These are phyloP conservation scores for Evernia prunastri DNA, from an alignment of 495 filamentous ascomycete genomes.

Conservation along the genomic window DNA sequence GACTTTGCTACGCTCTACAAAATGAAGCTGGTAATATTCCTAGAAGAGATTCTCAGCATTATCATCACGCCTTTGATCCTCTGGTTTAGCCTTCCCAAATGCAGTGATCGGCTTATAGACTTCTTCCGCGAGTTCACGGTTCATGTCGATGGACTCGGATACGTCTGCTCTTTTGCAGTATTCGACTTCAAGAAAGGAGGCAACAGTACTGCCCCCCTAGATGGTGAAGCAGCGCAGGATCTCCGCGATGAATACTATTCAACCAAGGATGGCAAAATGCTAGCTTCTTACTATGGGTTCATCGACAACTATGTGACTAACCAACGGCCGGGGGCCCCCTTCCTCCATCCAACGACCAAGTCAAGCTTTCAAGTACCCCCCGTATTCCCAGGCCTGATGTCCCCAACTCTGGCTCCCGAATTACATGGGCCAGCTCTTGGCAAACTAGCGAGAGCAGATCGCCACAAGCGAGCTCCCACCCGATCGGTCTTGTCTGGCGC, in stretches of 20 bases:
- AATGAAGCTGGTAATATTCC: constrained; percentile 80
- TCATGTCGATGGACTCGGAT: constrained; percentile 91
- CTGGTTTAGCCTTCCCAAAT: constrained; percentile 79
- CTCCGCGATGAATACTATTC: constrained; percentile 87
- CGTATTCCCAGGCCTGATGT: constrained; percentile 62
- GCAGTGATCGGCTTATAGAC: constrained; percentile 87
- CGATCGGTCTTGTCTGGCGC: constrained; percentile 16
- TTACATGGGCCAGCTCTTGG: constrained; percentile 33
- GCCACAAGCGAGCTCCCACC: constrained; percentile 31
- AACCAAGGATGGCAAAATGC: constrained; percentile 95
- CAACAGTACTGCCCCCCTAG: constrained; percentile 44
- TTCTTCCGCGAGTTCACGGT: constrained; percentile 98
- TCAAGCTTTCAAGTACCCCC: constrained; percentile 71
- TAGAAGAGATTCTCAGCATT: constrained; percentile 88
- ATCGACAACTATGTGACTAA: constrained; percentile 79
- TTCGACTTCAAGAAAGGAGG: constrained; percentile 89
- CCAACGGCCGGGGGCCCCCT: constrained; percentile 48
- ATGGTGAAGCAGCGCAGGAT: constrained; percentile 45
- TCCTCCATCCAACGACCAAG: constrained; percentile 42
- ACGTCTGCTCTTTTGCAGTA: constrained; percentile 95
- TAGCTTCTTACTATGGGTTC: constrained; percentile 88
- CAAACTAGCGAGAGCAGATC: constrained; percentile 18
- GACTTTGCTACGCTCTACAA: constrained; percentile 88
- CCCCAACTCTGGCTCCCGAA: constrained; percentile 52
- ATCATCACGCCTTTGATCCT: constrained; percentile 86